Evolutionary conservation across 2,329 filamentous ascomycete genomes (phyloP).

Genomic region (Alternaria triticina): DNA sequence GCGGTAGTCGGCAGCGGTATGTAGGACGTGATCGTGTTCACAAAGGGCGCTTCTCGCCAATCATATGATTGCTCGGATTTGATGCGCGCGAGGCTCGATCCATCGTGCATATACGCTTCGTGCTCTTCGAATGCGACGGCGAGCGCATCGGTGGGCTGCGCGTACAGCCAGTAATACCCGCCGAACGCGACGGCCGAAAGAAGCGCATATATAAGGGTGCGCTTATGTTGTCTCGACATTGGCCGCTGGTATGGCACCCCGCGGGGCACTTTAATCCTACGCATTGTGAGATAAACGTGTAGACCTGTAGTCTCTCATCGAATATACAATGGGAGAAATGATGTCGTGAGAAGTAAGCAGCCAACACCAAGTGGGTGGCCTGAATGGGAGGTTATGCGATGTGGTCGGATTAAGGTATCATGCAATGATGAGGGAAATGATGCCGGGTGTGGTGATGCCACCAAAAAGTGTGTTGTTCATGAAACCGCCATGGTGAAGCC

Average conservation of each 20-base stretch:
- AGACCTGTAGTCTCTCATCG: constrained; percentile 4
- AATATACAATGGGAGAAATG: constrained; percentile 3
- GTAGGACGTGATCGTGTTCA: constrained; percentile 46
- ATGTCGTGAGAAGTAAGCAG: background rate
- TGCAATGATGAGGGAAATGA: background rate
- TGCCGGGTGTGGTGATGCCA: background rate
- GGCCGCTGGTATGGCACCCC: constrained; percentile 26
- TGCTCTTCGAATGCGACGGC: constrained; percentile 39
- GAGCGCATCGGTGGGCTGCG: constrained; percentile 35
- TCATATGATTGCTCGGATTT: constrained; percentile 39
- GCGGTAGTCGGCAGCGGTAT: constrained; percentile 47
- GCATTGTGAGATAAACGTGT: constrained; percentile 27
- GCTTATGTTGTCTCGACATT: constrained; percentile 41
- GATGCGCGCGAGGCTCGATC: constrained; percentile 18
- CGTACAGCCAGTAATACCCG: constrained; percentile 36
- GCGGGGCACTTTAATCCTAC: constrained; percentile 38
- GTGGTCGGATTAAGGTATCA: background rate
- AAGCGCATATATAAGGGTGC: constrained; percentile 35
- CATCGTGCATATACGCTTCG: constrained; percentile 42
- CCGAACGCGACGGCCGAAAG: constrained; percentile 31
- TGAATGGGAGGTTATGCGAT: background rate
- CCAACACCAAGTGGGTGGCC: background rate
- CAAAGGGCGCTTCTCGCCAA: constrained; percentile 52
- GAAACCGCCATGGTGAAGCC: constrained; percentile 9
- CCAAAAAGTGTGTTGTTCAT: constrained; percentile 1